Evolutionary conservation across 2,329 filamentous ascomycete species (phyloP), one percentile per base, ranked within the genome.

Genomic region (Macrophomina tecta): DNA sequence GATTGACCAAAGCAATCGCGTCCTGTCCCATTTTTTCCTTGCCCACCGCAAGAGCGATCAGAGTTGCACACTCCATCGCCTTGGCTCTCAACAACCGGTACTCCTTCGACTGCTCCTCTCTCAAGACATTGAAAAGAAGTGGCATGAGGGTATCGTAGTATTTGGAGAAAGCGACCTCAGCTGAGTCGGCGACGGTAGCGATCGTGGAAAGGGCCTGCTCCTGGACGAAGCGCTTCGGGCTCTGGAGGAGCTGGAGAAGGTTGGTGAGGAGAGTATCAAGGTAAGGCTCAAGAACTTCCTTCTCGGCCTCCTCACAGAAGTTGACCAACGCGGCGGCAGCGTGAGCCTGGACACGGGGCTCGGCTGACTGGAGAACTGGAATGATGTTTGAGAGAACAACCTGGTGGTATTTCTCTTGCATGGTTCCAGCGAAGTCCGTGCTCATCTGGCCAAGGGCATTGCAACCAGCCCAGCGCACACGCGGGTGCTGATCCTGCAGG

Each of bases 381-480:
- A 99, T 93, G 65, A 99, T 95, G 71, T 93, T 93, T 72, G 90
- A 92, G 62, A 99, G 86, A 16, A 99, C 92, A 52, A 90, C 85
- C 70, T 92, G 88, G 78, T 97, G 95, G 79, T 97, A 97, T 73
- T 97, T 95, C 72, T 92, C 91, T 80, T 99, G 95, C 94, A 99
- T 98, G 11, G 91, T 96, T 12, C 94, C 94, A 12, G 96, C 94
- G 78, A 99, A 99, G 76, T 99, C 95, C 38, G 95, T 99, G 82
- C 94, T 98, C 95, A 99, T 99, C 80, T 99, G 95, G 34, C 95
- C 95, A n/a, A 99, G 86, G 49, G 95, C 95, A 76, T 99, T 98
- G 83, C 95, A 99, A 40, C 94, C 95, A 63, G 95, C 95, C 90
- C 96, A 99, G 73, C 94, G 90, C 65, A 99, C 95, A 76, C 95